Evolutionary conservation across 1,139 yeast species (phyloP), one percentile per base, ranked within the genome.

Genomic region (Casaregolazyma lundiana): DNA sequence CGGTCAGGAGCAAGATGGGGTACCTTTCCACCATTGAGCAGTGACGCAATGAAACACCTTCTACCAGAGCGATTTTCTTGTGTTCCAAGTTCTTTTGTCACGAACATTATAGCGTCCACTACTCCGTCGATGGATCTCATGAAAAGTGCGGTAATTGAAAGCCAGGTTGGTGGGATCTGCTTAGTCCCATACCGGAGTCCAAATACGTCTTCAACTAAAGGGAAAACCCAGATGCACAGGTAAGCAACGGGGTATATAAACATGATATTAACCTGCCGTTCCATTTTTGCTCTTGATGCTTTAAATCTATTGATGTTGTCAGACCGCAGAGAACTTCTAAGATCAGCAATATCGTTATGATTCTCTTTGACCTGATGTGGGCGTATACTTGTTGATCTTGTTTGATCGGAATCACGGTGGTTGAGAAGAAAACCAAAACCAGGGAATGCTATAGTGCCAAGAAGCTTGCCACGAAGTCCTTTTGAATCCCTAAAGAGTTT

Each of bases 181-280:
- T 1, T 53, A 43, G 21, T 68, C 9, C 42, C 44, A 18, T 22
- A 26, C 3, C 17, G 36, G 20, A 46, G 47, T 21, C 46, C 50
- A 26, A 53, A 29, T n/a, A 47, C 32, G 17, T 55, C 53, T 19
- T 55, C 54, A 4, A 82, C 73, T 50, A 85, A 75, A 1, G 96
- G 95, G 57, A 84, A 80, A 11, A 82, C 59, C 96, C 96, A 87
- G 37, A 86, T 65, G 32, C 83, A 68, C 48, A 84, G 70, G 62
- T 85, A 87, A 0, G 90, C 84, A 38, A 81, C 67, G 1, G 96
- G 96, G 62, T 87, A 87, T 35, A 87, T 71, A 62, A 87, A 85
- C 44, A 87, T 80, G 19, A 83, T 72, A 56, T 80, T 81, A 76
- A 85, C 79, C 63, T 86, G 95, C 52, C 77, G 78, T 57, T 81